Base-by-base conservation (phyloP, 2,329 filamentous ascomycete genomes). In the Ophiosphaerella herpotricha region DNA sequence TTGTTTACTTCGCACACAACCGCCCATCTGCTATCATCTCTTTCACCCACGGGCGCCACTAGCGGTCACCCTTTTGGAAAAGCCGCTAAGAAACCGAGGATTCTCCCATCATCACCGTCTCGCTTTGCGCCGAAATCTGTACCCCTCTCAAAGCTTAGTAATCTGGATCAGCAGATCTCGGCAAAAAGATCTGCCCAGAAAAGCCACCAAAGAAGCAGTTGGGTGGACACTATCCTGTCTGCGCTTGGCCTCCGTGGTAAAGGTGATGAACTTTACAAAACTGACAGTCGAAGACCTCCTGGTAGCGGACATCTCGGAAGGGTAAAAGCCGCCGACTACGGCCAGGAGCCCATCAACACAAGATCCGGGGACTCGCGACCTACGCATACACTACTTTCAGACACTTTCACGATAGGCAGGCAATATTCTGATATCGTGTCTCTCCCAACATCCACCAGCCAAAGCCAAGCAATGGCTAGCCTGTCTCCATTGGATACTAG, bases 1-100 rank as follows among this genome's bases (percentile, higher is more conserved):
- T 81, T 97, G 8, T 99, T 99, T 74, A 97, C 94, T 0, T 95
- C 93, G 0, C 86, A 94, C 62, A 97, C 91, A 0, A 97, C 93
- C 0, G 94, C 94, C 1, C 93, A 97, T 71, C 80, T 99, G 12
- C 81, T 99, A 13, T 96, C 92, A 1, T 91, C 92, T 7, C 80
- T 97, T 53, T 87, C 94, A 50, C 90, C 92, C 43, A 18, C 34
- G 46, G 34, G 34, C 16, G 16, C 24, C 45, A 82, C 85, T 1
- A 85, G 87, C 39, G 61, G 49, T 58, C 83, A 83, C 46, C 79
- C 85, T 39, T 82, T 86, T 55, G 81, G 6, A 32, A 31, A 24
- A n/a, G 37, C 21, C 4, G 18, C 18, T 21, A 23, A 39, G 8
- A 39, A n/a, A 21, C 18, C 18, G 18, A 21, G 18, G 18, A 21